Conservation (phyloP, 1,284 basidiomycete species). For the Puccinia novopanici region DNA sequence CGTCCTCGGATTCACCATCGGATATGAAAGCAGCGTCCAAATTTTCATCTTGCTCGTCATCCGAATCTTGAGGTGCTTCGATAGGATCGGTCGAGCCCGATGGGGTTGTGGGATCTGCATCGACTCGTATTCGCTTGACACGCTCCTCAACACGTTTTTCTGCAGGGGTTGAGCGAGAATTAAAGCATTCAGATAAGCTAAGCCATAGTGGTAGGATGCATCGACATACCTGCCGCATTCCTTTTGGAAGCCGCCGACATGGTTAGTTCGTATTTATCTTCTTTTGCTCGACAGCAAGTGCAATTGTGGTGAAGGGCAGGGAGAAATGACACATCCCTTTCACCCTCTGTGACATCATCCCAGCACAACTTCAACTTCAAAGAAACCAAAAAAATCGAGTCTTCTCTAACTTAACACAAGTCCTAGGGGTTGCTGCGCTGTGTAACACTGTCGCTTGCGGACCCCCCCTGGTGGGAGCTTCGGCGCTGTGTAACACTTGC, state of each 20-base stretch:
- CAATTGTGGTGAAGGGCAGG: background rate
- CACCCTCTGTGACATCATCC: background rate
- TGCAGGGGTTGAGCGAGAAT: background rate
- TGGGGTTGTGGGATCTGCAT: background rate
- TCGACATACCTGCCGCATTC: no score
- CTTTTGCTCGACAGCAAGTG: no score
- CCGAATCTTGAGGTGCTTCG: background rate
- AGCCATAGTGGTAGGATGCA: no score
- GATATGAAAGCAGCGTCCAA: conserved; percentile 49
- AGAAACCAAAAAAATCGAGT: no score
- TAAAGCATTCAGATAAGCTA: no score
- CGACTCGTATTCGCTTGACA: conserved; percentile 15
- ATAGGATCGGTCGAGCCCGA: background rate
- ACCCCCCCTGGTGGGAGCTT: no score
- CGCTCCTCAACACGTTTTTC: background rate
- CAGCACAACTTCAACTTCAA: background rate
- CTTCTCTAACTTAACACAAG: no score
- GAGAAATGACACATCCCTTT: background rate
- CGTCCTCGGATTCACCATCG: conserved; percentile 44
- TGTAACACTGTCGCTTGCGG: no score
- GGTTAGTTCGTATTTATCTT: no score
- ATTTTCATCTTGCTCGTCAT: conserved; percentile 42
- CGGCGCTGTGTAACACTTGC: no score
- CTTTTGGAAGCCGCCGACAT: background rate
- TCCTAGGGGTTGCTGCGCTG: no score